A percentile compares a stretch with the other conserved stretches of the same genome.
These are phyloP conservation scores for Paracorniculantispora psalliotae DNA, from an alignment of 2,329 filamentous ascomycete genomes.

Conservation along the genomic window DNA sequence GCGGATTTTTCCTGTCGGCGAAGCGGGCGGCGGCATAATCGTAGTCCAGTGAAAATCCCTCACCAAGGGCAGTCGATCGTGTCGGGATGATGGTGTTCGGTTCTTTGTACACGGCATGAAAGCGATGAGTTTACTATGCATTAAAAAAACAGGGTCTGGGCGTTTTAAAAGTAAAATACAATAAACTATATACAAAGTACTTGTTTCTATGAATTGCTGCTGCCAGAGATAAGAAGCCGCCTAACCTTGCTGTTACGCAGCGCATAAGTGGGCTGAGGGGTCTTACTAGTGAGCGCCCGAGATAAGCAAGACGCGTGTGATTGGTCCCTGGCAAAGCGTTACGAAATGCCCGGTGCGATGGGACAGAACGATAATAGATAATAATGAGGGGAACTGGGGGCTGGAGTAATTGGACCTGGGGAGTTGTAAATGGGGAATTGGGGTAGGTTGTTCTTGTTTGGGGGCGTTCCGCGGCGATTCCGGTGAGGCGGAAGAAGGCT, in stretches of 20 bases:
- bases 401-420: slow-evolving; percentile 8
- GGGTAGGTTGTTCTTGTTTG: no score
- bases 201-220: not conserved
- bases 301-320: slow-evolving; percentile 9
- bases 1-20: slow-evolving; percentile 6
- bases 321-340: not conserved
- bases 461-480: no score
- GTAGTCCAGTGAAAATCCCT: not conserved
- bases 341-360: not conserved
- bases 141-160: not conserved
- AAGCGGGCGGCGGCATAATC: not conserved
- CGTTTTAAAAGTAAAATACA: not conserved
- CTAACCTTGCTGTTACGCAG: slow-evolving; percentile 4
- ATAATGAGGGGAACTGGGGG: not conserved
- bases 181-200: slow-evolving; percentile 6
- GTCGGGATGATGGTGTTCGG: not conserved
- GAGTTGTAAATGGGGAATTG: no score
- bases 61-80: not conserved
- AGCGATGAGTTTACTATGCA: slow-evolving; percentile 6
- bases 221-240: not conserved
- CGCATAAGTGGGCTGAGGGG: slow-evolving; percentile 12
- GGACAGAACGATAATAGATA: not conserved
- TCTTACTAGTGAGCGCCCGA: not conserved
- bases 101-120: slow-evolving; percentile 1
- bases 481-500: no score